Evolutionary conservation across 2,329 filamentous ascomycete genomes (phyloP).

Genomic region (Neurospora sp.): DNA sequence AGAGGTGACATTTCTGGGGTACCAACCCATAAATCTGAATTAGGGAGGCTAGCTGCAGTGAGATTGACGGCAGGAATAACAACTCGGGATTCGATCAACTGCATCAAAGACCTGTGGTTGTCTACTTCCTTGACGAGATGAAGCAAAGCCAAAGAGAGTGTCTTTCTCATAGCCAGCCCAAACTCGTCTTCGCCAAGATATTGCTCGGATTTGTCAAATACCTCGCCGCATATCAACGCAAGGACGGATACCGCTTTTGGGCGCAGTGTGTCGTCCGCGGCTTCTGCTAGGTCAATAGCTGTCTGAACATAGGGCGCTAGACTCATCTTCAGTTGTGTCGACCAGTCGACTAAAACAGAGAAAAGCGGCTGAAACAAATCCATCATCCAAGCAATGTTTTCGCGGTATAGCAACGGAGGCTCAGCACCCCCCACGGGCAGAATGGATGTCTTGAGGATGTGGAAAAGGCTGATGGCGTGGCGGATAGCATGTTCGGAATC

Average conservation of each 20-base stretch:
- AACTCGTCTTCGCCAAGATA: slow-evolving; percentile 13
- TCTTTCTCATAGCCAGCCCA: slow-evolving; percentile 7
- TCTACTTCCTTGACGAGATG: slow-evolving; percentile 16
- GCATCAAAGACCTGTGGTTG: slow-evolving; percentile 17
- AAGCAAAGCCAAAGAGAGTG: slow-evolving; percentile 16
- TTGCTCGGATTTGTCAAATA: slow-evolving; percentile 10
- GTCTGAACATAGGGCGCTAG: slow-evolving; percentile 28
- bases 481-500: slow-evolving; percentile 32
- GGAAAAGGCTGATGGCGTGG: slow-evolving; percentile 35
- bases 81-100: slow-evolving; percentile 18
- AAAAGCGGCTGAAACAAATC: slow-evolving; percentile 37
- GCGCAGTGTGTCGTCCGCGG: slow-evolving; percentile 9
- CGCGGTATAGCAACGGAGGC: slow-evolving; percentile 25
- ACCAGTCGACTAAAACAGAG: slow-evolving; percentile 30
- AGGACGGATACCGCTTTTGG: slow-evolving; percentile 22
- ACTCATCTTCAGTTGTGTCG: slow-evolving; percentile 18
- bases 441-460: slow-evolving; percentile 33
- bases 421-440: slow-evolving; percentile 24
- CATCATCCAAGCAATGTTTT: slow-evolving; percentile 39
- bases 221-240: slow-evolving; percentile 15
- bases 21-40: slow-evolving; percentile 18
- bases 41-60: slow-evolving; percentile 7
- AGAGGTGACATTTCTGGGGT: background rate
- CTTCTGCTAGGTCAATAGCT: slow-evolving; percentile 23
- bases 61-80: slow-evolving; percentile 6